Evolutionary conservation across 208 protist species (phyloP), one percentile per base, ranked within the genome.

Genomic region (Sergeia podlipaevii): DNA sequence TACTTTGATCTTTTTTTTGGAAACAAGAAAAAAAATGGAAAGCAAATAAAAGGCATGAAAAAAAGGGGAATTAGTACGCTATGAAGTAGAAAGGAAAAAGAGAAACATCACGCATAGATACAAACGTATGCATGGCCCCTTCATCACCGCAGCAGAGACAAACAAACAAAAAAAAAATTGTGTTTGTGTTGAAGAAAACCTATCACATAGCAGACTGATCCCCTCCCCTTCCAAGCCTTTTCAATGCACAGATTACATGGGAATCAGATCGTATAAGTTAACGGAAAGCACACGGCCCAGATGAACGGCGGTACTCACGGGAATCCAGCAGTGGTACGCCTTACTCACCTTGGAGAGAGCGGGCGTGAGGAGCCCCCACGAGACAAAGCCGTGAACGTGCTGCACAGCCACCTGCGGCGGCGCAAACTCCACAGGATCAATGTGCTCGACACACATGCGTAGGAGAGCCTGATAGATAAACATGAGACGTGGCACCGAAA

Each of bases 261-360:
- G 87, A 46, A 94, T 87, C 24, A 94, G 73, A 39, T 91, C 82
- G 38, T 80, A 90, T 23, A 94, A 52, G 41, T 66, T 85, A 20
- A 94, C 44, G 15, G 60, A 71, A 8, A 94, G 62, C 20, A 77
- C 59, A 15, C 70, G 47, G 1, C 76, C 79, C 7, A 94, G 70
- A 18, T 67, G 56, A 44, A 84, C 59, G 3, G 87, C 87, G 4
- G 77, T 88, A 32, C 72, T 88, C 27, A 91, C 70, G 7, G 87
- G 74, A 29, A 94, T 88, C 64, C 75, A 86, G 55, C 87, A 91
- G 30, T 80, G 77, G 55, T 89, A 94, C 10, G 54, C 69, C 39
- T 41, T 65, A 11, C 41, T 27, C 0, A 58, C 46, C 30, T 70
- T 60, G 7, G 64, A 59, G 8, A 49, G 41, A 1, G 72, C 62